phyloP scores from a whole-genome alignment of 768 basidiomycete species.

The Mycena vulgaris region DNA sequence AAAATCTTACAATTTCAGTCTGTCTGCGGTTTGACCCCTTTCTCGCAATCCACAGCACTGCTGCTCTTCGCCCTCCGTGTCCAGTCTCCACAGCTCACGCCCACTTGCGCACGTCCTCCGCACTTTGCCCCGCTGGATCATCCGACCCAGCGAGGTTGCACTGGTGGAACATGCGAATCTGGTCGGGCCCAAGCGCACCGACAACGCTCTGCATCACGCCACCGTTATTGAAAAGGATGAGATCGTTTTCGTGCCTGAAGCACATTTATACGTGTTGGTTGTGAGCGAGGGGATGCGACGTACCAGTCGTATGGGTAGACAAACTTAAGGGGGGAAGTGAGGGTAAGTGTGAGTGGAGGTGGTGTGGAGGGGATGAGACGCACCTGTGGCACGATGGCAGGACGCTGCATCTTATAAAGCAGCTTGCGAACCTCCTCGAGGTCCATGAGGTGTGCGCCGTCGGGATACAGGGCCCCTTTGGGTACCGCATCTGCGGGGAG shows the following conservation, averaged over 20 bases:
- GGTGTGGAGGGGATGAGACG: constrained; percentile 42
- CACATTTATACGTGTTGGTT: background rate
- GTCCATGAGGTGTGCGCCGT: constrained; percentile 84
- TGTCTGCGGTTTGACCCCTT: too few species aligned
- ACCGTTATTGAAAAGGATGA: constrained; percentile 90
- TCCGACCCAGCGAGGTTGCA: constrained; percentile 89
- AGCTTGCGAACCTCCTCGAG: constrained; percentile 80
- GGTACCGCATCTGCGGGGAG: constrained; percentile 73
- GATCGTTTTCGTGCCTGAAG: constrained; percentile 69
- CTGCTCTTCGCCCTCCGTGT: too few species aligned
- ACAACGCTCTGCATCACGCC: constrained; percentile 87
- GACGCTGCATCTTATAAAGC: constrained; percentile 90
- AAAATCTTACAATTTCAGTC: too few species aligned
- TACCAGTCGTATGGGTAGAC: constrained; percentile 94
- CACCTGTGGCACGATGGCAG: constrained; percentile 88
- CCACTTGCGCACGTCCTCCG: constrained; percentile 76
- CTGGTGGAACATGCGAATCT: constrained; percentile 86
- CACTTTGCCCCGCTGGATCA: constrained; percentile 76
- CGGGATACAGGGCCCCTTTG: constrained; percentile 83
- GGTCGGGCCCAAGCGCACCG: constrained; percentile 76
- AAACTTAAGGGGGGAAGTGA: too few species aligned
- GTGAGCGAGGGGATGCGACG: constrained; percentile 28
- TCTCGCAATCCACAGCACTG: too few species aligned
- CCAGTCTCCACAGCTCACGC: constrained; percentile 48
- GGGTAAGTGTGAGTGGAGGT: too few species aligned